A percentile compares a stretch with the other conserved stretches of the same genome.
phyloP scores from a whole-genome alignment of 2,329 filamentous ascomycete species.

The Colletotrichum aenigma region DNA sequence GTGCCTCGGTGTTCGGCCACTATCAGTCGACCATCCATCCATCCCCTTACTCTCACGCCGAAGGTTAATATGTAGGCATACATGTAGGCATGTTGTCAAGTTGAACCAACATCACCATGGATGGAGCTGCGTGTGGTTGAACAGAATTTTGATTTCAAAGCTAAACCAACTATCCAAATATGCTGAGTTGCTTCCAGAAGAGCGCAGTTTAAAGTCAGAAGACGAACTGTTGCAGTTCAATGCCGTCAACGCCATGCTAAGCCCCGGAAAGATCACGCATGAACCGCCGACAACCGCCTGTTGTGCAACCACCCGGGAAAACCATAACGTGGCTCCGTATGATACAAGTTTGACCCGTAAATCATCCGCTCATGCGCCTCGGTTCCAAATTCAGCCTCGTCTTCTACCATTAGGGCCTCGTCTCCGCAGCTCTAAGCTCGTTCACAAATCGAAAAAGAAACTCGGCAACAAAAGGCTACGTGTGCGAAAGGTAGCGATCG shows the following conservation, averaged over 20 bases:
- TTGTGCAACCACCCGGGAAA: neutral
- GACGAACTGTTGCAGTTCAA: neutral
- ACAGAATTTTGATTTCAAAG: neutral
- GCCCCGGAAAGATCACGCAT: neutral
- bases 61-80: neutral
- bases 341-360: neutral
- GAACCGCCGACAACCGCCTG: neutral
- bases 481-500: neutral
- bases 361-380: neutral
- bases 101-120: neutral
- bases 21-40: neutral
- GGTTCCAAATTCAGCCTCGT: neutral
- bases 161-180: neutral
- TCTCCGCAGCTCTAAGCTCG: neutral
- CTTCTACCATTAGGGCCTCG: neutral
- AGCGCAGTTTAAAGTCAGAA: neutral
- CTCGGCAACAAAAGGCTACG: neutral
- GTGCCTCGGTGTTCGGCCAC: neutral
- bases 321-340: neutral
- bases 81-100: neutral
- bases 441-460: neutral
- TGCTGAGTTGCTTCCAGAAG: neutral
- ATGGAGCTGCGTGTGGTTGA: neutral
- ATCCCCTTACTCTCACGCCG: neutral
- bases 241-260: slow-evolving; percentile 17